Conservation (phyloP, 345 rosid genomes). For the Triadica sebifera region DNA sequence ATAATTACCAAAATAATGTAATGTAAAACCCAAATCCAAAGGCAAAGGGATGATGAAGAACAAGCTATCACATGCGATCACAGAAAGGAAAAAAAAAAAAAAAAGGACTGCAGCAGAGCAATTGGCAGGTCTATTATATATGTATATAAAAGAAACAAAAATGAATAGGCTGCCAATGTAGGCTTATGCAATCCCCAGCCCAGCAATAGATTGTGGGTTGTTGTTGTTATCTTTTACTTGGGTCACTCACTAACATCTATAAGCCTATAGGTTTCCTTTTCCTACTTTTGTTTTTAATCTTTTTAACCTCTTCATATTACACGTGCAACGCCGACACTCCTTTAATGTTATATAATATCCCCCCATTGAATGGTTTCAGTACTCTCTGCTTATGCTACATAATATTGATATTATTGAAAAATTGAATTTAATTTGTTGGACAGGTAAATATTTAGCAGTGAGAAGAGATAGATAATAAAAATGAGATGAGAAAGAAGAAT, state of each 20-base stretch:
- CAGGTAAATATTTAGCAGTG: too few relatives aligned
- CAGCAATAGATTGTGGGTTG: not conserved
- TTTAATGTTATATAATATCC: constrained; percentile 17
- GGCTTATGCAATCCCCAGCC: not conserved
- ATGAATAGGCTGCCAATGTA: not conserved
- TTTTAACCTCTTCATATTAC: constrained; percentile 18
- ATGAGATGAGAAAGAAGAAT: too few relatives aligned
- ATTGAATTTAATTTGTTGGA: too few relatives aligned
- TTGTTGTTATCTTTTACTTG: constrained; percentile 36
- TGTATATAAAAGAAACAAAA: not conserved
- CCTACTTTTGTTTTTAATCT: too few relatives aligned
- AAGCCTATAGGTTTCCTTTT: not conserved
- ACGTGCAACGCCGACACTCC: constrained; percentile 50
- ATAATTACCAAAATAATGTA: too few relatives aligned
- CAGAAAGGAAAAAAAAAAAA: not conserved
- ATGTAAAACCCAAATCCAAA: too few relatives aligned
- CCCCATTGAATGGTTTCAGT: too few relatives aligned
- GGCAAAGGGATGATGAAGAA: not conserved
- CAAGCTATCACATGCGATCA: not conserved
- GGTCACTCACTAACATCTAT: constrained; percentile 18
- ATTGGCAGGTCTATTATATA: not conserved
- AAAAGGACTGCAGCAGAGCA: not conserved
- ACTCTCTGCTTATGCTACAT: too few relatives aligned
- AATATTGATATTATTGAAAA: too few relatives aligned
- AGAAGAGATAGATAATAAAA: too few relatives aligned